Evolutionary conservation across 78 protist species (phyloP), one percentile per base, ranked within the genome.

Genomic region (Parvularia atlantis): DNA sequence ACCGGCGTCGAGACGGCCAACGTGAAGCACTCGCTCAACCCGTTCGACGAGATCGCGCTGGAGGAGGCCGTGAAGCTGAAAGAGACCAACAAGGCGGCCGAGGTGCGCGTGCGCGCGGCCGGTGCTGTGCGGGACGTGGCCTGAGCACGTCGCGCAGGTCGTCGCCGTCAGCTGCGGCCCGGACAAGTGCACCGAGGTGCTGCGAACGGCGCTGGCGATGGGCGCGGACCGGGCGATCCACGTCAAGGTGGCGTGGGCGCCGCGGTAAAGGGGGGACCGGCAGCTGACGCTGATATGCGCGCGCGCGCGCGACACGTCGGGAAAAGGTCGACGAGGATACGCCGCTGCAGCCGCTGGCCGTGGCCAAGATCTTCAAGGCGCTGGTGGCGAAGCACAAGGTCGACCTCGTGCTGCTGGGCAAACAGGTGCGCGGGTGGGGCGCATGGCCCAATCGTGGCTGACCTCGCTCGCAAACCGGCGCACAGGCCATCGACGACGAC

Each of bases 401-500:
- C 41, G 58, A 31, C 28, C 30, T 73, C 22, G 59, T 77, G 39
- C 30, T 78, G 33, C 48, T 72, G 53, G 95, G 94, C 39, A 91
- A 84, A 84, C 92, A 85, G 78, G 85, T 69, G 2, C n/a, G 50
- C 5, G 66, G n/a, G 33, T 26, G 7, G 26, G n/a, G n/a, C n/a
- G n/a, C n/a, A n/a, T n/a, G n/a, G n/a, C n/a, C n/a, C n/a, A n/a
- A n/a, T n/a, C n/a, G n/a, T n/a, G n/a, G n/a, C n/a, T n/a, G n/a
- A n/a, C n/a, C n/a, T n/a, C n/a, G n/a, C n/a, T n/a, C n/a, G n/a
- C n/a, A n/a, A n/a, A n/a, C n/a, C 16, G 96, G 98, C 41, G 91
- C 91, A 80, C 98, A 95, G 85, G 94, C 97, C 40, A 93, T 95
- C 37, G 99, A 95, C 48, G 97, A 81, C 65, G 99, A 95, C 66